These are phyloP conservation scores for Gliomastix tumulicola DNA, from an alignment of 2,329 filamentous ascomycete species.

Conservation along the genomic window DNA sequence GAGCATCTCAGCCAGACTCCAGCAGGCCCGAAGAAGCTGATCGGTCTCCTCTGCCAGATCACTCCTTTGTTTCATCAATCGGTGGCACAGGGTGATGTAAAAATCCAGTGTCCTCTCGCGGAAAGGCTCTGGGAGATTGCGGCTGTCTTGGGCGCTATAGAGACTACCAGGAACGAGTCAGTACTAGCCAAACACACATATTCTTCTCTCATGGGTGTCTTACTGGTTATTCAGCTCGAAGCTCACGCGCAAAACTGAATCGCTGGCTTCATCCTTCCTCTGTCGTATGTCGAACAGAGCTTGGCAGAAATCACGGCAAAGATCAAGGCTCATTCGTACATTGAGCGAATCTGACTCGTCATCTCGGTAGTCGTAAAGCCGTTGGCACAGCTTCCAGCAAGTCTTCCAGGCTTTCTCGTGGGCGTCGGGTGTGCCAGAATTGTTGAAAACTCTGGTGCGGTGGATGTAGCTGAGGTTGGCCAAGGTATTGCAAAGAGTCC, in stretches of 20 bases:
- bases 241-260: slow-evolving; percentile 84
- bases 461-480: slow-evolving; percentile 80
- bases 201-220: slow-evolving; percentile 14
- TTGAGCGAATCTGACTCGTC: slow-evolving; percentile 60
- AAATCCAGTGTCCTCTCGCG: slow-evolving; percentile 87
- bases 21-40: slow-evolving; percentile 76
- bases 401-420: slow-evolving; percentile 89
- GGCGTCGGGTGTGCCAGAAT: slow-evolving; percentile 64
- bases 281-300: slow-evolving; percentile 80
- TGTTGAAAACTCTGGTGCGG: slow-evolving; percentile 70
- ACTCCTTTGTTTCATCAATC: slow-evolving; percentile 89
- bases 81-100: slow-evolving; percentile 87
- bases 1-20: slow-evolving; percentile 86
- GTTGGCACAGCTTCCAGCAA: slow-evolving; percentile 89
- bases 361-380: slow-evolving; percentile 75
- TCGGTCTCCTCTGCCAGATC: slow-evolving; percentile 77
- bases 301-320: slow-evolving; percentile 90
- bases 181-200: slow-evolving; percentile 14
- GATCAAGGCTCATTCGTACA: slow-evolving; percentile 69
- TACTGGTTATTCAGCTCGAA: slow-evolving; percentile 93
- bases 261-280: slow-evolving; percentile 68
- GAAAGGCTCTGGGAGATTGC: slow-evolving; percentile 77
- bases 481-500: slow-evolving; percentile 88
- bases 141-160: slow-evolving; percentile 80
- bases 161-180: slow-evolving; percentile 50